Evolutionary conservation across 805 yeast genomes (phyloP), one percentile per base, ranked within the genome.

Genomic region (Lipomyces kockii): DNA sequence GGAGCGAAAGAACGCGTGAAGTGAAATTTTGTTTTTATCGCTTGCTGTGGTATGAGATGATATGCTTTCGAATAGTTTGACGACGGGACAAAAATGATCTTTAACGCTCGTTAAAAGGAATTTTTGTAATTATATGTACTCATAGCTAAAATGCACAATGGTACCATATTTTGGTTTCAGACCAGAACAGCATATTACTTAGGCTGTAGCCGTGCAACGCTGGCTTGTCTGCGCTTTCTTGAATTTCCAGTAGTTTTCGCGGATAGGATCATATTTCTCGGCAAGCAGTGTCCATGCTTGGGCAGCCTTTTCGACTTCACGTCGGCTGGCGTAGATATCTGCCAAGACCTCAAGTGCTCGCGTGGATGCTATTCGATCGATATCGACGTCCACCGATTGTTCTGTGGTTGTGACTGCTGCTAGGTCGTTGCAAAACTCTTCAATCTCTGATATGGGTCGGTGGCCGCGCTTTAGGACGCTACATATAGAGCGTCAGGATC

Each of bases 291-390:
- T 80, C 71, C 86, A 89, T 0, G 87, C 82, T 27, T 78, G 75
- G 0, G 72, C 63, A 0, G 90, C 84, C 56, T 78, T 74, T 0
- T 71, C 73, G 1, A 63, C 56, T 5, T 81, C 74, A 1, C 79
- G 73, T 22, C 70, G 68, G 22, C 75, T 67, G 17, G 77, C 66
- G 67, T 84, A 84, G 1, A 89, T 83, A 54, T 82, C 82, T 0
- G 89, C 89, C 46, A 89, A 77, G 8, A 84, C 67, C 73, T 90
- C 94, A 54, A 89, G 76, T 0, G 96, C 96, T 69, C 82, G 85
- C 0, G 87, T 80, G 1, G 92, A 87, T 9, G 71, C 62, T 2
- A 68, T 72, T 8, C 68, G 70, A 6, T 70, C 76, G 17, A 69
- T 72, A 8, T 65, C 61, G 3, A 61, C 63, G 4, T 70, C 71